Conservation (phyloP, 1,139 yeast species). For the Chernovozyma aurita region DNA sequence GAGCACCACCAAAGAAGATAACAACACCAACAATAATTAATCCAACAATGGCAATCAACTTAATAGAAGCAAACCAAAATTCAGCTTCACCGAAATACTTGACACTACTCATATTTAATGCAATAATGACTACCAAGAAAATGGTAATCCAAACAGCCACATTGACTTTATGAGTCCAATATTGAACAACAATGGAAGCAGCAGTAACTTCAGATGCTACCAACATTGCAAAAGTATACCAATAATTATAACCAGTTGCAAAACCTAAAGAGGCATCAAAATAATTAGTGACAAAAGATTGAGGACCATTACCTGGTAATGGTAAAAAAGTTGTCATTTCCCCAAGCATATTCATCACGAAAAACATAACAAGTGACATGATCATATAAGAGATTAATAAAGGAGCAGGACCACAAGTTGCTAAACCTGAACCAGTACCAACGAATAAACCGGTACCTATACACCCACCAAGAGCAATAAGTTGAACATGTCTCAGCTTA, state of each 20-base stretch:
- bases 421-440: slow-evolving; percentile 45
- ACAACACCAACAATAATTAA: slow-evolving; percentile 41
- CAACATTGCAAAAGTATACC: slow-evolving; percentile 46
- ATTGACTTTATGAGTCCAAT: slow-evolving; percentile 51
- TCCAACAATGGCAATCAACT: slow-evolving; percentile 33
- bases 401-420: slow-evolving; percentile 49
- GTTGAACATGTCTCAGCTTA: slow-evolving; percentile 34
- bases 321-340: slow-evolving; percentile 64
- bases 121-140: slow-evolving; percentile 35
- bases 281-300: slow-evolving; percentile 33
- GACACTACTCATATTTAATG: slow-evolving; percentile 42
- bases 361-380: slow-evolving; percentile 49
- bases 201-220: slow-evolving; percentile 51
- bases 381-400: slow-evolving; percentile 43
- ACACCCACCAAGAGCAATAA: slow-evolving; percentile 38
- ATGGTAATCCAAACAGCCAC: slow-evolving; percentile 55
- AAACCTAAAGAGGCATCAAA: slow-evolving; percentile 36
- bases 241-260: slow-evolving; percentile 47
- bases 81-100: slow-evolving; percentile 61
- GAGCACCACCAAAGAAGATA: slow-evolving; percentile 49
- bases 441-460: slow-evolving; percentile 42
- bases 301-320: slow-evolving; percentile 41
- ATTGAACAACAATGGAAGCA: slow-evolving; percentile 47
- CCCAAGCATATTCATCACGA: slow-evolving; percentile 54
- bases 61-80: slow-evolving; percentile 62